Base-by-base conservation (phyloP, 2,329 filamentous ascomycete genomes). In the Chaetothyriales sp. region DNA sequence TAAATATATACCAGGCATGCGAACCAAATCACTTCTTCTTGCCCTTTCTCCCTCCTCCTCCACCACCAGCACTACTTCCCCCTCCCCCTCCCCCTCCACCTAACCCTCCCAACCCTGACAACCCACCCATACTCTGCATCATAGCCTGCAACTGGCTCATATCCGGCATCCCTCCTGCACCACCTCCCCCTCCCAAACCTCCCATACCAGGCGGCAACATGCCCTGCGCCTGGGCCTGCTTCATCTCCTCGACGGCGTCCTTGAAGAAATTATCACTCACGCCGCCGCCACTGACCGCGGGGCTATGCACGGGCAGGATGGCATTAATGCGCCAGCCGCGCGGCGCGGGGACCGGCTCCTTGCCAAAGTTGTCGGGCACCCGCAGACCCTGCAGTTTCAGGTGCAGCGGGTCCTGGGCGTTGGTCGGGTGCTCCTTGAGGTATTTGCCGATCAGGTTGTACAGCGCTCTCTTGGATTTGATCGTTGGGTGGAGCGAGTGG, bases 211-310 rank as follows among this genome's bases (percentile, higher is more conserved):
- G 72, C 4, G 67, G 66, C 61, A 71, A 65, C 12, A 57, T 55
- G 18, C 57, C 57, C 60, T 59, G 48, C 4, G 68, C 68, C 52
- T 64, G 62, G 57, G 69, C 64, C 58, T 70, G 72, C 57, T 76
- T 73, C 86, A 96, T 94, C 71, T 93, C 87, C 62, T 81, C 83
- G 89, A 96, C 95, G 75, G 95, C 94, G 60, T 95, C 89, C 72
- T 92, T 87, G 63, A 96, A 81, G 55, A 95, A 79, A 63, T 96
- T 94, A 67, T 98, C 92, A 55, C 81, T 89, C 9, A 96, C 86
- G 36, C 92, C 92, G 9, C 92, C 92, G 7, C 92, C 92, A 49
- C 85, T 92, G 69, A 96, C 77, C 18, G 88, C 92, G 0, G 89
- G 81, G 55, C 85, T 93, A 63, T 94, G 84, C 57, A 93, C 81